Evolutionary conservation across 192 early-diverging fungal genomes (phyloP).

Genomic region (Gonapodya prolifera): DNA sequence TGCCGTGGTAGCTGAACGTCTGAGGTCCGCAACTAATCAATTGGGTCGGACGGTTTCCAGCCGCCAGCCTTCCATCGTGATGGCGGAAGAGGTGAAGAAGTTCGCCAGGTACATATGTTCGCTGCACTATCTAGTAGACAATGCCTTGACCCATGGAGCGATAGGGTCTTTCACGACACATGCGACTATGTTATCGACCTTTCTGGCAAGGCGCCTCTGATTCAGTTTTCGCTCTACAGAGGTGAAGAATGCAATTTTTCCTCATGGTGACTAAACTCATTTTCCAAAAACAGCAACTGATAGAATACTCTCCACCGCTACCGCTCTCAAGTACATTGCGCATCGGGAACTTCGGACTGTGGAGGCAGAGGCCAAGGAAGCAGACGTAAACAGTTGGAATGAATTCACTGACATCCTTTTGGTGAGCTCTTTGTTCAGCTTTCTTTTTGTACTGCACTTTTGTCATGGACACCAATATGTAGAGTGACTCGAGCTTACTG

Average conservation of each 20-base stretch:
- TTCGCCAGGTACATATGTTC: not conserved
- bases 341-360: not conserved
- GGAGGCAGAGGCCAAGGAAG: not conserved
- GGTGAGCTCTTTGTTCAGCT: not conserved
- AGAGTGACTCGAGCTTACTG: not conserved
- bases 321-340: not conserved
- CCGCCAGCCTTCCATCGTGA: not conserved
- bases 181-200: not conserved
- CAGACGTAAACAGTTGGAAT: not conserved
- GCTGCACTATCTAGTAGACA: not conserved
- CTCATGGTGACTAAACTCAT: not conserved
- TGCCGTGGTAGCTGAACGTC: not conserved
- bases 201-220: not conserved
- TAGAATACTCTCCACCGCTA: not conserved
- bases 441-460: too few relatives aligned
- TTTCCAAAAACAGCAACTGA: not conserved
- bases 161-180: not conserved
- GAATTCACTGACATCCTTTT: not conserved
- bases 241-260: not conserved
- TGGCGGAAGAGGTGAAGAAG: not conserved
- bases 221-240: not conserved
- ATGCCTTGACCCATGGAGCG: too few relatives aligned
- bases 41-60: not conserved
- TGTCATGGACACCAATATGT: too few relatives aligned
- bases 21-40: not conserved